phyloP scores from a whole-genome alignment of 768 basidiomycete species.

The Rhizopogon roseolus region DNA sequence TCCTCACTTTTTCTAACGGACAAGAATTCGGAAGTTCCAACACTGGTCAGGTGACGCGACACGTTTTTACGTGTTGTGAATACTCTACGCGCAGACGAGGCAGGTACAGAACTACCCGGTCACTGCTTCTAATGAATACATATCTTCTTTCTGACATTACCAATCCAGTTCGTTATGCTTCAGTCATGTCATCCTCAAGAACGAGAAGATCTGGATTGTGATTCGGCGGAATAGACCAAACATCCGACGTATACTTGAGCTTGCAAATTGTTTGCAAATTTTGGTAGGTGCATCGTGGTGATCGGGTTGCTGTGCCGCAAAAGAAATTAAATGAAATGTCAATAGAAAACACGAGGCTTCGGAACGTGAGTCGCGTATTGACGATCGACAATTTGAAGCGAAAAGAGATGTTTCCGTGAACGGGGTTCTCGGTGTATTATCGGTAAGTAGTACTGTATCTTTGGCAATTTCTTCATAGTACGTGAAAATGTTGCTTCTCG shows the following conservation, averaged over 20 bases:
- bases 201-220: slow-evolving; percentile 34
- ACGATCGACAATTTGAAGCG: slow-evolving; percentile 42
- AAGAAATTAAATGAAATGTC: slow-evolving; percentile 17
- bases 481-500: slow-evolving; percentile 38
- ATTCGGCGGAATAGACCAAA: slow-evolving; percentile 38
- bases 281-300: slow-evolving; percentile 34
- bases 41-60: too few species aligned
- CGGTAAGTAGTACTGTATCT: slow-evolving; percentile 1
- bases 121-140: slow-evolving; percentile 21
- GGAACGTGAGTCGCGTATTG: slow-evolving; percentile 55
- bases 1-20: slow-evolving; percentile 31
- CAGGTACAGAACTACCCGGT: slow-evolving; percentile 34
- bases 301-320: slow-evolving; percentile 18
- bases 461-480: slow-evolving; percentile 27
- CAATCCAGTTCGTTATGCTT: slow-evolving; percentile 43
- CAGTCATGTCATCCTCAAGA: slow-evolving; percentile 39
- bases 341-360: slow-evolving; percentile 63
- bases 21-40: slow-evolving; percentile 38
- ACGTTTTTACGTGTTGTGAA: too few species aligned
- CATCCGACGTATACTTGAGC: too few species aligned
- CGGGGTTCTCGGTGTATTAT: slow-evolving; percentile 41
- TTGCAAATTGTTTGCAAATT: too few species aligned
- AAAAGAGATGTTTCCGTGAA: slow-evolving; percentile 32
- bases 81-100: too few species aligned
- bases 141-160: slow-evolving; percentile 2